Evolutionary conservation across 1,284 basidiomycete genomes (phyloP).

Genomic region (Austropuccinia psidii): DNA sequence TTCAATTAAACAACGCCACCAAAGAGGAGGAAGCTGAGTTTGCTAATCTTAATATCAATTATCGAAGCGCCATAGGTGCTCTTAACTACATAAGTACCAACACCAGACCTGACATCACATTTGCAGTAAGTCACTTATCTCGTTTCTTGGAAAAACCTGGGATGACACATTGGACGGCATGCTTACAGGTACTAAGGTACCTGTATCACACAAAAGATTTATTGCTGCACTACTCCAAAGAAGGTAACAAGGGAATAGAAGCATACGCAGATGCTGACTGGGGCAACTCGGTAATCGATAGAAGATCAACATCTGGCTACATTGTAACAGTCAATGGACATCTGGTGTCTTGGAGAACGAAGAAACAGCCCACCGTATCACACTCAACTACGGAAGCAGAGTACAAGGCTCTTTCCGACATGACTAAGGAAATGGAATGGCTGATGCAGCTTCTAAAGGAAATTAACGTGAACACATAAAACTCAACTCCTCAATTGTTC

Average conservation of each 20-base stretch:
- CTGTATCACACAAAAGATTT: too few species aligned
- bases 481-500: conserved; percentile 39
- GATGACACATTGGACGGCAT: background rate
- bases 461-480: conserved; percentile 38
- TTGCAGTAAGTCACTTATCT: background rate
- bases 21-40: too few species aligned
- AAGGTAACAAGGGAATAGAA: background rate
- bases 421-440: conserved; percentile 49
- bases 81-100: background rate
- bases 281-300: background rate
- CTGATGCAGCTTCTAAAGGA: conserved; percentile 43
- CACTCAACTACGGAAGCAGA: conserved; percentile 51
- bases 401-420: conserved; percentile 53
- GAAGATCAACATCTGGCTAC: background rate
- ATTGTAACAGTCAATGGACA: background rate
- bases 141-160: background rate
- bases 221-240: too few species aligned
- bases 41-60: too few species aligned
- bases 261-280: background rate
- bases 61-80: too few species aligned
- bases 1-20: too few species aligned
- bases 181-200: background rate
- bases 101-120: background rate
- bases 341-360: conserved; percentile 47
- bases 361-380: conserved; percentile 48